Evolutionary conservation across 192 early-diverging fungal genomes (phyloP), one percentile per base, ranked within the genome.

Genomic region (Jimgerdemannia lactiflua): DNA sequence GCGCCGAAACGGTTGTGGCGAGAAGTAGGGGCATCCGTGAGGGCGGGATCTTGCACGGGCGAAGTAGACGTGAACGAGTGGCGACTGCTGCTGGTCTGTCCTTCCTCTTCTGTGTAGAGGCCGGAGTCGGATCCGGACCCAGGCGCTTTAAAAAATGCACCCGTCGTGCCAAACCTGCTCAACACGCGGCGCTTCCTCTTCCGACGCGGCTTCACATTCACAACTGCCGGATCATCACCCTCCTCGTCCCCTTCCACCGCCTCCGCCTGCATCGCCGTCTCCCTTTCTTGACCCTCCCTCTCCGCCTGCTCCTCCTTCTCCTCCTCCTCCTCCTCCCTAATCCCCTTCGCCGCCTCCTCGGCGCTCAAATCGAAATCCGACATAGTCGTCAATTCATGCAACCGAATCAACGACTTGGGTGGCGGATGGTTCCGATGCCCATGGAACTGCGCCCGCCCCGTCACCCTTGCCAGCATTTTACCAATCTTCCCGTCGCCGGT

Each of bases 401-500:
- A 14, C 49, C 49, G 6, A 59, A 59, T 59, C 14, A 59, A 14
- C 49, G 49, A 6, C 14, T 59, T 59, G 6, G 49, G 49, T 0
- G 49, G 49, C 49, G 49, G 8, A 59, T 59, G 49, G 49, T 59
- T 59, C 49, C 14, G 49, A 59, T 59, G 49, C 49, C 8, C 14
- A 14, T 59, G 49, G 49, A 59, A 59, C 14, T 59, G 49, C 49
- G 8, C 49, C 8, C 49, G 49, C 81, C 67, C 86, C 85, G 8
- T 83, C 69, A 41, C 86, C 85, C 0, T 78, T 43, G 1, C 87
- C 74, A 20, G 8, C 49, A 14, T 59, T 14, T 59, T 14, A 59
- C 49, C 8, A 6, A 59, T 6, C 8, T 14, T 6, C 49, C 49
- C 49, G 49, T 2, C 49, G 8, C 14, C 14, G 49, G 49, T 14